Conservation (phyloP, 2,329 filamentous ascomycete species). For the Akanthomyces muscarius region DNA sequence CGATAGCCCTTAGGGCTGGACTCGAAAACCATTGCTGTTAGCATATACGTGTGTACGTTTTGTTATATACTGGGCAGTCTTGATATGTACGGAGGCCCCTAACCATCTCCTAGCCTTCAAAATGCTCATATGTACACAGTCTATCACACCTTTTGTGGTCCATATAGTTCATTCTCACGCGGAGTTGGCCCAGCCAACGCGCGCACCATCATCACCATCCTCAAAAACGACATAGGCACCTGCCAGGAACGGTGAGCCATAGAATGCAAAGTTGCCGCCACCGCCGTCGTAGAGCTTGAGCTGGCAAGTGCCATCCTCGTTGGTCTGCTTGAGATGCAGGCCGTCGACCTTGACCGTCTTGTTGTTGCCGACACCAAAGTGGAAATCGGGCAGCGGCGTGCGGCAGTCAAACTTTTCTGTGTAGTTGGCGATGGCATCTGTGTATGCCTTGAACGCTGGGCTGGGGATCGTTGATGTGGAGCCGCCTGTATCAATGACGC, state of each 20-base stretch:
- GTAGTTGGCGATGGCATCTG: constrained; percentile 48
- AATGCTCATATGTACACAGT: too few species aligned
- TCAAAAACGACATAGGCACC: constrained; percentile 5
- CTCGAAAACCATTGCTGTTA: too few species aligned
- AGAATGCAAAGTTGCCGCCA: neutral
- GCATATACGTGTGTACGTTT: too few species aligned
- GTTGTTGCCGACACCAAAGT: constrained; percentile 53
- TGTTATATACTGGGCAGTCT: too few species aligned
- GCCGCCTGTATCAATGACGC: constrained; percentile 57
- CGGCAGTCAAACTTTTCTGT: constrained; percentile 41
- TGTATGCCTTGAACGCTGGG: constrained; percentile 18
- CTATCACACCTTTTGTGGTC: too few species aligned
- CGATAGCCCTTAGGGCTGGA: too few species aligned
- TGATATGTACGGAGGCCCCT: too few species aligned
- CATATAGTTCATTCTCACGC: neutral
- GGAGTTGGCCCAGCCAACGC: constrained; percentile 8
- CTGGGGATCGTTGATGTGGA: constrained; percentile 57
- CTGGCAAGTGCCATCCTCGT: neutral
- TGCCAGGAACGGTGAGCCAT: constrained; percentile 4
- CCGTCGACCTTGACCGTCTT: constrained; percentile 56
- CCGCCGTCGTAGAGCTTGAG: constrained; percentile 3
- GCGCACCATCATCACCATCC: neutral
- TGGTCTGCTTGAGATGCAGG: constrained; percentile 7
- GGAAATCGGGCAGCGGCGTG: constrained; percentile 42
- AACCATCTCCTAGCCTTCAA: too few species aligned